These are phyloP conservation scores for Globisporangium viniferum DNA, from an alignment of 352 stramenopile genomes.

Conservation along the genomic window DNA sequence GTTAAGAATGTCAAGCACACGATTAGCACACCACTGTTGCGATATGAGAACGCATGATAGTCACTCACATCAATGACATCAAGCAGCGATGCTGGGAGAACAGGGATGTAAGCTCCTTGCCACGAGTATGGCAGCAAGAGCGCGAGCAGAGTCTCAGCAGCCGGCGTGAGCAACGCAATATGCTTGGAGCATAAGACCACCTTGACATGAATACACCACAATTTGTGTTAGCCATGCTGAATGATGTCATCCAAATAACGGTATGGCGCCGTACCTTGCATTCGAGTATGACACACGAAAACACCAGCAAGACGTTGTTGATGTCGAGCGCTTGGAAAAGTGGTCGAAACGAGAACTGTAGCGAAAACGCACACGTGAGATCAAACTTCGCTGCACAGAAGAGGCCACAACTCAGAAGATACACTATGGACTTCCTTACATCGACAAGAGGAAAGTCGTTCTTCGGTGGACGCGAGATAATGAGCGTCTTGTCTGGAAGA, in stretches of 20 bases:
- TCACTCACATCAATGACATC: conserved; percentile 90
- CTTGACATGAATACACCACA: conserved; percentile 21
- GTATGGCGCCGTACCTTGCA: conserved; percentile 53
- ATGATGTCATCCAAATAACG: not conserved
- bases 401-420: not conserved
- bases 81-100: conserved; percentile 89
- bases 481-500: conserved; percentile 81
- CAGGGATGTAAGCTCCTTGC: conserved; percentile 93
- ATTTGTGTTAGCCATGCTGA: not conserved
- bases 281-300: conserved; percentile 89
- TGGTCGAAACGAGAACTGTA: conserved; percentile 90
- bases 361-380: not conserved
- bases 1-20: not conserved
- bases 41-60: not conserved
- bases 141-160: conserved; percentile 88
- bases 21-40: not conserved
- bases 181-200: conserved; percentile 92
- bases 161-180: conserved; percentile 86
- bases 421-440: conserved; percentile 30
- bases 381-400: not conserved
- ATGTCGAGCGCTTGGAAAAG: conserved; percentile 92
- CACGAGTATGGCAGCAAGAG: conserved; percentile 93
- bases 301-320: conserved; percentile 89
- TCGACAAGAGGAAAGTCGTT: conserved; percentile 93
- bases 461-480: conserved; percentile 82